Evolutionary conservation across 108 stramenopile genomes (phyloP), one percentile per base, ranked within the genome.

Genomic region (Aureococcus anophagefferens): DNA sequence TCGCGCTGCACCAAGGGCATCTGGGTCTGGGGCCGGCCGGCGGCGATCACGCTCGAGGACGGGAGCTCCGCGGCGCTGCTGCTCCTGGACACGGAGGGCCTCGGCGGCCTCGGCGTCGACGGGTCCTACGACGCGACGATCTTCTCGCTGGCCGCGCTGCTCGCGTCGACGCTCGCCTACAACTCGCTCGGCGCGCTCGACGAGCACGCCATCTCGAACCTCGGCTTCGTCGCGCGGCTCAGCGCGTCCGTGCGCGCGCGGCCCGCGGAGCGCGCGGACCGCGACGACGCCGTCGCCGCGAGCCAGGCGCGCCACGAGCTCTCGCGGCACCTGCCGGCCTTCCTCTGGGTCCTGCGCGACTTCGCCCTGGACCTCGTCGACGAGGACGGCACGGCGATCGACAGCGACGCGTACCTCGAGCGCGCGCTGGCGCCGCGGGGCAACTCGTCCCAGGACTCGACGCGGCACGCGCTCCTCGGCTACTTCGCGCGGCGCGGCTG

Each of bases 111-210:
- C 21, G 51, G 51, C 25, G 51, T 25, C 1, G 51, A 59, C 25
- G 21, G 21, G 21, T 9, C 17, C 21, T 25, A 25, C 51, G 51
- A 59, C 51, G 21, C 17, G 51, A 25, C 51, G 3, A 25, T 59
- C 3, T 59, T 59, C 25, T 1, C 51, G 7, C 14, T 59, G 69
- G 74, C 74, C 31, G 30, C 62, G 33, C 74, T 74, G 40, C 74
- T 74, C 4, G 32, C 32, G n/a, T 11, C 36, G 25, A 13, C 44
- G 36, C 68, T 74, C 59, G 65, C 46, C n/a, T 74, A 74, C 62
- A 59, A 59, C 25, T 63, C 62, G 62, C 30, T 35, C 16, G 73
- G 73, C 30, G 16, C 30, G 30, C 17, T 74, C 35, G 32, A 66
- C 46, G 66, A 74, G n/a, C 11, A 18, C 5, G 73, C 73, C 28